Evolutionary conservation across 73 alveolate genomes (phyloP).

Genomic region (Tetrahymena thermophila): DNA sequence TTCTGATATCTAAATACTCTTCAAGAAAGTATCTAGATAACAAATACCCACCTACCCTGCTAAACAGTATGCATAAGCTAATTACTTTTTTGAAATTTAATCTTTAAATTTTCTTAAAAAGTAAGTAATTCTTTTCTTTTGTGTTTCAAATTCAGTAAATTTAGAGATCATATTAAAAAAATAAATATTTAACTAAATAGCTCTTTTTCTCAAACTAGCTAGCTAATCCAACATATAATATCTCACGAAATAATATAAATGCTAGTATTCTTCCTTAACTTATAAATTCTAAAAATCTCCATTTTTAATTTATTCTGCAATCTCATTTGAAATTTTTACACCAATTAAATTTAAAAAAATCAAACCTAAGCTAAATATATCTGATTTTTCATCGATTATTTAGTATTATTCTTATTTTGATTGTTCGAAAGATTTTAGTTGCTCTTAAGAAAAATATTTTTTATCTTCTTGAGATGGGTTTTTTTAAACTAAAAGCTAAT

Average conservation of each 20-base stretch:
- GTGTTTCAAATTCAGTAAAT: background rate
- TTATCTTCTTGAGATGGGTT: background rate
- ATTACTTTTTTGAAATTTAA: background rate
- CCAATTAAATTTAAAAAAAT: background rate
- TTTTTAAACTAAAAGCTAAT: background rate
- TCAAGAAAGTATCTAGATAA: background rate
- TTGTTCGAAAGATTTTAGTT: background rate
- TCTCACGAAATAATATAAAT: background rate
- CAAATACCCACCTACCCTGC: background rate
- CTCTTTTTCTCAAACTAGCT: background rate
- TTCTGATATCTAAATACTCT: background rate
- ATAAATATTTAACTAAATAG: background rate
- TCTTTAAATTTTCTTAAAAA: background rate
- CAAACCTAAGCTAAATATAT: background rate
- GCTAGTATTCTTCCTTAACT: background rate
- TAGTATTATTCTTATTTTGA: background rate
- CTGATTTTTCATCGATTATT: background rate
- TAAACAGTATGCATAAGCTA: background rate
- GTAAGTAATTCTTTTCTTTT: background rate
- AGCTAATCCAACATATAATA: background rate
- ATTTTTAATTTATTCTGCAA: background rate
- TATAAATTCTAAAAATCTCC: background rate
- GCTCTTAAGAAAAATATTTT: background rate
- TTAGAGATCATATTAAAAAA: background rate
- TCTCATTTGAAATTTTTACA: background rate